Conservation (phyloP, 106 monocot genomes). For the Apostasia shenzhenica region DNA sequence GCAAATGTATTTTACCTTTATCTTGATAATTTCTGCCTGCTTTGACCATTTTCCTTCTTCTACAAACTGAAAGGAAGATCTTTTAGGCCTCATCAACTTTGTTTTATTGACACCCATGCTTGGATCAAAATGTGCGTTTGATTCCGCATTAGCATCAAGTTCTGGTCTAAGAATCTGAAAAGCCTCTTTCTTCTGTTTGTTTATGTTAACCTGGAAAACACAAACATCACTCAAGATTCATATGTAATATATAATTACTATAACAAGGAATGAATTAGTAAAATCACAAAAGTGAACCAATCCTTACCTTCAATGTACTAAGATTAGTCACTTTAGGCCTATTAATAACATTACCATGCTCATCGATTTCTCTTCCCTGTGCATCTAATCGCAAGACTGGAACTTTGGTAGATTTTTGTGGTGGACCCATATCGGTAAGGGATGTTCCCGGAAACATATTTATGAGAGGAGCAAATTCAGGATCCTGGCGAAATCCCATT, state of each 20-base stretch:
- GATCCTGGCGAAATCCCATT: slow-evolving; percentile 95
- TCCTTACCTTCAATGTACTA: slow-evolving; percentile 81
- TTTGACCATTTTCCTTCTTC: slow-evolving; percentile 92
- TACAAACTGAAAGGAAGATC: slow-evolving; percentile 89
- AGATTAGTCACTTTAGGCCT: slow-evolving; percentile 66
- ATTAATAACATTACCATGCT: slow-evolving; percentile 81
- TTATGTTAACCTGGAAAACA: slow-evolving; percentile 78
- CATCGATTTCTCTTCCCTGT: slow-evolving; percentile 92
- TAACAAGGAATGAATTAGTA: background rate
- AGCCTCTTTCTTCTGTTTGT: slow-evolving; percentile 98
- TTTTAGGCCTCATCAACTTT: slow-evolving; percentile 80
- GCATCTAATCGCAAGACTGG: slow-evolving; percentile 91
- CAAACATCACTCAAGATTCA: background rate
- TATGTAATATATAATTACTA: background rate
- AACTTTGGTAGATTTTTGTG: slow-evolving; percentile 77
- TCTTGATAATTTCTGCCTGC: slow-evolving; percentile 71
- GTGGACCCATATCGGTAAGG: slow-evolving; percentile 30
- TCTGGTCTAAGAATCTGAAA: slow-evolving; percentile 95
- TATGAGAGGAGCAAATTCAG: slow-evolving; percentile 87
- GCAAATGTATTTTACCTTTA: slow-evolving; percentile 36
- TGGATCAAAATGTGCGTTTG: slow-evolving; percentile 68
- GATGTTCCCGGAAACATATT: slow-evolving; percentile 88
- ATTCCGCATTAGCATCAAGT: slow-evolving; percentile 47
- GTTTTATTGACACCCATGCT: slow-evolving; percentile 83
- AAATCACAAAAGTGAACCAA: background rate